Evolutionary conservation across 257 asterid genomes (phyloP).

Genomic region (Nicotiana noctiflora): DNA sequence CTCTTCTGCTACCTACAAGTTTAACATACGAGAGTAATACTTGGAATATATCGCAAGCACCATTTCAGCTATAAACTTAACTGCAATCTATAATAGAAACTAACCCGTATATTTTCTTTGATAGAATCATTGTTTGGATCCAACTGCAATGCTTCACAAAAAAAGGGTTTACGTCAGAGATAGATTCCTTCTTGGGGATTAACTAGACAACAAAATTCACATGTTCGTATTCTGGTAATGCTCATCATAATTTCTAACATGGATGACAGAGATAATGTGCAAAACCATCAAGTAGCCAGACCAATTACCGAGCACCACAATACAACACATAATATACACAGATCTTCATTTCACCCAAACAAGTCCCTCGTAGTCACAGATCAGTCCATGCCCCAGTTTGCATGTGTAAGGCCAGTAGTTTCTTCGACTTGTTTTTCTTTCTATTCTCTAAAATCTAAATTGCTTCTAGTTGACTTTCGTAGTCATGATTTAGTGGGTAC

Average conservation of each 20-base stretch:
- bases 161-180: constrained; percentile 4
- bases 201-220: neutral
- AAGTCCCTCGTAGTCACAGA: neutral
- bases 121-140: constrained; percentile 64
- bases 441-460: neutral
- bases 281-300: neutral
- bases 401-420: neutral
- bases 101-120: constrained; percentile 72
- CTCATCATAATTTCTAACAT: neutral
- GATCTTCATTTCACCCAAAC: neutral
- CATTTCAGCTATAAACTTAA: constrained; percentile 6
- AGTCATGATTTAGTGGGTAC: neutral
- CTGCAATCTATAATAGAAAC: constrained; percentile 22
- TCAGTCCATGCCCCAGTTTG: neutral
- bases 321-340: neutral
- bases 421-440: neutral
- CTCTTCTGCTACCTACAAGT: constrained; percentile 63
- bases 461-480: neutral
- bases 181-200: neutral
- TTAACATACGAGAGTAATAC: neutral
- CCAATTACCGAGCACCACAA: neutral
- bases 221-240: neutral
- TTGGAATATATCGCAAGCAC: neutral
- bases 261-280: neutral
- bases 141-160: constrained; percentile 66